Base-by-base conservation (phyloP, 208 protist species). In the Acanthamoeba pearcei region DNA sequence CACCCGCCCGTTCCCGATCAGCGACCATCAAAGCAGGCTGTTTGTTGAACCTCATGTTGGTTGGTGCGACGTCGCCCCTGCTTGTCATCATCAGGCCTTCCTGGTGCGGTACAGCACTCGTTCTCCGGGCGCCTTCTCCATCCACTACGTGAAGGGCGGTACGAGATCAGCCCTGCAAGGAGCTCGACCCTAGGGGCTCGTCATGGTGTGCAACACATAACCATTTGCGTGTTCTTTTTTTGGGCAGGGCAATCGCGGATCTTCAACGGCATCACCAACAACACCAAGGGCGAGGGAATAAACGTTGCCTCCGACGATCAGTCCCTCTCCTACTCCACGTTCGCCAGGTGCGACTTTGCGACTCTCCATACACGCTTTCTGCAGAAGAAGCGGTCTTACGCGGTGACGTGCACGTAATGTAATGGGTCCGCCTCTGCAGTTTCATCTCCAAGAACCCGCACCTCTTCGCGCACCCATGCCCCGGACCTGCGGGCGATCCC, bases 241-340 rank as follows among this genome's bases (percentile, higher is more conserved):
- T n/a, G 22, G 29, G 22, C 53, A 88, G 80, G 80, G 27, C 80
- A 88, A 64, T n/a, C 80, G 22, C 80, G 80, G 5, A 88, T 88
- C 80, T 88, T 88, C 80, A 88, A 88, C 19, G 80, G 80, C 29
- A 88, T 88, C 22, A 88, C 80, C 29, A 88, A 88, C 80, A 88
- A 88, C 29, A 32, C 80, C 80, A 60, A 88, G 49, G 80, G 80
- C 53, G 80, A 88, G 22, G 80, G 80, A 29, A 64, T 88, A 29
- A 64, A 88, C 19, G 80, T 88, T 6, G 80, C 29, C 51, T 88
- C 80, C 27, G 80, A 88, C 13, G 80, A 88, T 1, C 80, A 88
- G 24, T 66, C 80, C 27, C 51, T 88, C 4, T 22, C 80, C 27
- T 88, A 88, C 29, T 88, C 80, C n/a, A 88, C 80, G 5, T 88